phyloP scores from a whole-genome alignment of 805 yeast genomes.

The Candida ortonii region DNA sequence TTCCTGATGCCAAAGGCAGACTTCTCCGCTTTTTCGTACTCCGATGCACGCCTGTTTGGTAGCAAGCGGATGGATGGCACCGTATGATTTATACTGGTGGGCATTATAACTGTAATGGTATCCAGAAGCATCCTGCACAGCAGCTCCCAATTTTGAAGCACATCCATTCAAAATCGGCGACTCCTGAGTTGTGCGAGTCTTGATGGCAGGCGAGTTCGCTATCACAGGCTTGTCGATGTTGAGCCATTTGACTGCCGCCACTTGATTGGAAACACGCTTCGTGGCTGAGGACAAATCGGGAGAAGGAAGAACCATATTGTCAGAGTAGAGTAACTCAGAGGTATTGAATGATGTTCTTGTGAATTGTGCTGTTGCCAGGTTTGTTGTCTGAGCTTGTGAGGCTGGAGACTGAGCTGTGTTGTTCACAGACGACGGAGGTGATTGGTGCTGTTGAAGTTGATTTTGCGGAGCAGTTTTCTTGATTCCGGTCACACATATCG shows the following conservation, averaged over 20 bases:
- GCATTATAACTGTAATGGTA: conserved; percentile 52
- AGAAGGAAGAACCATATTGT: conserved; percentile 26
- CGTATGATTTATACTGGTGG: conserved; percentile 55
- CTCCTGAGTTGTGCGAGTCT: conserved; percentile 28
- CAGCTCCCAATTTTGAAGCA: conserved; percentile 36
- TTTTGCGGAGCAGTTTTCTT: conserved; percentile 26
- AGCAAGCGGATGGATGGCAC: conserved; percentile 64
- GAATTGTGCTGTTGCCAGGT: conserved; percentile 35
- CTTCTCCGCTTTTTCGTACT: conserved; percentile 59
- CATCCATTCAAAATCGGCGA: conserved; percentile 33
- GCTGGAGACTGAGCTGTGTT: conserved; percentile 13
- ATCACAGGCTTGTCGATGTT: conserved; percentile 66
- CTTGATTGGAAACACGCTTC: conserved; percentile 23
- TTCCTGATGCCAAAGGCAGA: conserved; percentile 61
- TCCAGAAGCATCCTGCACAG: conserved; percentile 32
- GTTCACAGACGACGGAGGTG: conserved; percentile 22
- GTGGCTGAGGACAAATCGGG: conserved; percentile 26
- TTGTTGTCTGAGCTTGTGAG: conserved; percentile 5
- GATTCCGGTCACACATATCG: conserved; percentile 54
- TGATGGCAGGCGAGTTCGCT: conserved; percentile 55
- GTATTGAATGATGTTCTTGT: conserved; percentile 35
- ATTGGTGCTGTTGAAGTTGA: conserved; percentile 23
- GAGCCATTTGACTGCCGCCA: conserved; percentile 67
- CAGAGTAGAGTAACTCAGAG: conserved; percentile 49
- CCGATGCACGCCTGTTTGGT: conserved; percentile 71